phyloP scores from a whole-genome alignment of 768 basidiomycete genomes.

The Naganishia friedmannii region DNA sequence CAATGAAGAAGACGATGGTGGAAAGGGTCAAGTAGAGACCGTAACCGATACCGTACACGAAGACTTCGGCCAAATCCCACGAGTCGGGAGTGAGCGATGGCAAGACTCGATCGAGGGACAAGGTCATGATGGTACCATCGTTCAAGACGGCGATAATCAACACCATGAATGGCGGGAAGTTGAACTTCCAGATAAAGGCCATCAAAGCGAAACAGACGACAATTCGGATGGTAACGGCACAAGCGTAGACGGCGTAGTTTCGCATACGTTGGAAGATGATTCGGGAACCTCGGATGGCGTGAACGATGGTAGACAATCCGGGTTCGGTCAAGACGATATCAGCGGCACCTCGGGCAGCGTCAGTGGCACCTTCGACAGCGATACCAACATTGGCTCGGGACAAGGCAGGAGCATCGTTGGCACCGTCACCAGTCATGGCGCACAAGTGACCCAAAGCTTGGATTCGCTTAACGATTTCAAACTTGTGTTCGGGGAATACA shows the following conservation, averaged over 20 bases:
- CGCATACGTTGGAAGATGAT: constrained; percentile 99
- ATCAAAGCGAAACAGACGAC: constrained; percentile 95
- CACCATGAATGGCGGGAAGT: constrained; percentile 99
- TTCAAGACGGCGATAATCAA: constrained; percentile 95
- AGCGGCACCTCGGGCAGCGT: constrained; percentile 96
- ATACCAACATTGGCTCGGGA: constrained; percentile 99
- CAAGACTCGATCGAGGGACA: constrained; percentile 84
- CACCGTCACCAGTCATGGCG: constrained; percentile 99
- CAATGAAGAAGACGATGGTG: constrained; percentile 75
- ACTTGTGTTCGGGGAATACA: constrained; percentile 99
- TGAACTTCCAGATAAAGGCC: constrained; percentile 91
- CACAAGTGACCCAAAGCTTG: constrained; percentile 92
- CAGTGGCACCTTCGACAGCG: constrained; percentile 97
- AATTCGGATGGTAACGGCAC: constrained; percentile 64
- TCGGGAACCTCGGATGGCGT: constrained; percentile 96
- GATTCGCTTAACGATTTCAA: constrained; percentile 97
- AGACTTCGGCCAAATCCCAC: constrained; percentile 96
- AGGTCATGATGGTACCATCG: constrained; percentile 99
- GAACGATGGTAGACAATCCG: constrained; percentile 97
- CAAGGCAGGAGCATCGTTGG: constrained; percentile 95
- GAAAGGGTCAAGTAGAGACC: constrained; percentile 88
- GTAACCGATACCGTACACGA: constrained; percentile 90
- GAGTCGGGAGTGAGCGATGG: constrained; percentile 88
- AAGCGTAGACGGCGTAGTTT: constrained; percentile 82
- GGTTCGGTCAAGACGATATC: constrained; percentile 98